Conservation (phyloP, 2,329 filamentous ascomycete genomes). For the Nothophoma quercina region DNA sequence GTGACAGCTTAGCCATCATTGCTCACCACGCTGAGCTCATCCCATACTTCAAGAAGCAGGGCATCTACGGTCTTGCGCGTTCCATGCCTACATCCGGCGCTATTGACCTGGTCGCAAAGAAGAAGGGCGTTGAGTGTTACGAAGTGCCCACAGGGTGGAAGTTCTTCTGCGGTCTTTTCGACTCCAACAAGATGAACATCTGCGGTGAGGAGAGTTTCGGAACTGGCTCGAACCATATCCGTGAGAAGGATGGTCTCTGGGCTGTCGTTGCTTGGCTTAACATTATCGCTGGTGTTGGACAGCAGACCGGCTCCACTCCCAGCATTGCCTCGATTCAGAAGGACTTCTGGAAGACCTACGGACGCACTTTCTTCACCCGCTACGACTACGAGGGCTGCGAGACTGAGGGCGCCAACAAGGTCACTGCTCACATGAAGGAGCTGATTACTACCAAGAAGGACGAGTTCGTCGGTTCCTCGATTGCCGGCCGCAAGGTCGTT, state of each 20-base stretch:
- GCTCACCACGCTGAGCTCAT: conserved; percentile 96
- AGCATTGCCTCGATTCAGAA: conserved; percentile 96
- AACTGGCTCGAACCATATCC: conserved; percentile 97
- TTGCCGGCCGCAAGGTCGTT: conserved; percentile 82
- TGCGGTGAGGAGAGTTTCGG: conserved; percentile 99
- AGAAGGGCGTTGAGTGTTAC: conserved; percentile 88
- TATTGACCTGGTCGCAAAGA: conserved; percentile 94
- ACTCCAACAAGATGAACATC: conserved; percentile 99
- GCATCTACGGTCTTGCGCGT: conserved; percentile 91
- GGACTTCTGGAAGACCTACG: conserved; percentile 96
- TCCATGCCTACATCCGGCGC: conserved; percentile 98
- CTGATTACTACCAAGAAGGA: conserved; percentile 73
- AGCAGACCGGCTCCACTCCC: conserved; percentile 80
- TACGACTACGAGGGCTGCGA: conserved; percentile 98
- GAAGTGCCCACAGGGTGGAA: conserved; percentile 99
- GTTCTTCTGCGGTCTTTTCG: conserved; percentile 96
- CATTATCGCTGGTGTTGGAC: conserved; percentile 93
- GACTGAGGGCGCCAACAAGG: conserved; percentile 87
- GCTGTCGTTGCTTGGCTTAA: conserved; percentile 97
- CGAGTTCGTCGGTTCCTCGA: conserved; percentile 83
- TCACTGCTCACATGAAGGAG: conserved; percentile 80
- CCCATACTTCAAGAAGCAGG: conserved; percentile 97
- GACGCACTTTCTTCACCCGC: conserved; percentile 97
- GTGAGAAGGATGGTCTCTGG: conserved; percentile 99
- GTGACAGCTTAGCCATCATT: conserved; percentile 97